Evolutionary conservation across 768 basidiomycete species (phyloP), one percentile per base, ranked within the genome.

Genomic region (Mycena haematopus): DNA sequence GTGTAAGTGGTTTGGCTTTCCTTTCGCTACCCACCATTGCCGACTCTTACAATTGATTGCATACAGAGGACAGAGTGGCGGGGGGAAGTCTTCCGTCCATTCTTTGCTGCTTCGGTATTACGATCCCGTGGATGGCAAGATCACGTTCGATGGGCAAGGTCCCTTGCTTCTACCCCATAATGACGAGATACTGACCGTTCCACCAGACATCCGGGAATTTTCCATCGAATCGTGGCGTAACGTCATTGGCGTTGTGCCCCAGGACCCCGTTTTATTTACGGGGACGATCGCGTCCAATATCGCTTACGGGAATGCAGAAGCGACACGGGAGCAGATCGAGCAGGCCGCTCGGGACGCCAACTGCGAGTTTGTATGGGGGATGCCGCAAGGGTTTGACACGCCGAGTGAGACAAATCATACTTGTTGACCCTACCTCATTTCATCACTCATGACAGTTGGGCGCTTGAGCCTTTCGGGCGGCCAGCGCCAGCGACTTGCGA

Each of bases 251-350:
- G 87, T 98, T n/a, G 95, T 99, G 2, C 96, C 95, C 14, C 96
- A 98, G 79, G 95, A 96, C 65, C 93, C 95, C 0, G 86, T 95
- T 2, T 75, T 97, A 29, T 97, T 97, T 75, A 90, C 91, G 2
- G 94, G 95, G 2, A 96, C 95, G 0, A 96, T 98, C 53, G 94
- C 94, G 2, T 91, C 92, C 2, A 99, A 99, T 70, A 99, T 96
- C 65, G 90, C 95, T 0, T 98, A 92, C 69, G 96, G 96, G 2
- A 84, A 89, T 52, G 81, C 85, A 10, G 77, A 83, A 21, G 92
- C 87, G 0, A 92, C 93, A 0, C 82, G 91, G 22, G 87, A 88
- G 66, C 86, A 96, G 62, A 92, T 98, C 22, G 93, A 97, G 73
- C 78, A 87, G 29, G 96, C 94, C 0, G 96, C 95, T 0, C 82